phyloP scores from a whole-genome alignment of 306 rosid genomes.

The Carpinus viminea region DNA sequence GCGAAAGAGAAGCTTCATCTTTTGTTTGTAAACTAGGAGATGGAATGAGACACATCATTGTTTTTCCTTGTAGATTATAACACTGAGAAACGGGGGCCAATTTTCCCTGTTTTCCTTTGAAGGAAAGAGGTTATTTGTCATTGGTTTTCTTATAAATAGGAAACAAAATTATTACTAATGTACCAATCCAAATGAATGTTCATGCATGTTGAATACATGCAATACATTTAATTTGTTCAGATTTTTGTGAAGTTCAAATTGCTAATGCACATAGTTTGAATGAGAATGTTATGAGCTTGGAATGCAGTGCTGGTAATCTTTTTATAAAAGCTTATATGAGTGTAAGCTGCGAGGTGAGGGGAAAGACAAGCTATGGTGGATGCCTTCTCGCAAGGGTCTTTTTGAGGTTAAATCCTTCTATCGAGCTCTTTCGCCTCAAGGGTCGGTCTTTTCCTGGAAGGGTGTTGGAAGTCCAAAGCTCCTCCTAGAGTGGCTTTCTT shows the following conservation, averaged over 20 bases:
- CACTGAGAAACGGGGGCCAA: slow-evolving; percentile 21
- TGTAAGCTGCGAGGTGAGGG: too few relatives aligned
- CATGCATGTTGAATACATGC: background rate
- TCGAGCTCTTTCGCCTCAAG: too few relatives aligned
- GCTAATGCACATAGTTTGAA: background rate
- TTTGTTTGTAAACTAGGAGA: slow-evolving; percentile 50
- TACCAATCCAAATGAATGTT: background rate
- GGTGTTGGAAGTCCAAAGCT: too few relatives aligned
- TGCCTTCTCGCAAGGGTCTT: too few relatives aligned
- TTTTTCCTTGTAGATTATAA: slow-evolving; percentile 26
- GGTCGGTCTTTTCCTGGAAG: too few relatives aligned
- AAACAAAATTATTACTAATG: slow-evolving; percentile 2
- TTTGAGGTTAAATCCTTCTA: too few relatives aligned
- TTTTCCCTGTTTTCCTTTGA: slow-evolving; percentile 6
- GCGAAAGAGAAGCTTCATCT: slow-evolving; percentile 21
- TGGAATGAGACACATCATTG: slow-evolving; percentile 21
- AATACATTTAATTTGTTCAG: background rate
- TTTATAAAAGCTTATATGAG: too few relatives aligned
- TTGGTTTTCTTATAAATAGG: background rate
- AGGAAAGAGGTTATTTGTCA: background rate
- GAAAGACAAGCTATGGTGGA: too few relatives aligned
- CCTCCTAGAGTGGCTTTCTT: too few relatives aligned
- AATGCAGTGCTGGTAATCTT: background rate
- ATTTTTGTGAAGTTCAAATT: background rate
- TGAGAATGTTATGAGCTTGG: background rate